Evolutionary conservation across 2,329 filamentous ascomycete species (phyloP).

Genomic region (Hymenoscyphus scutula): DNA sequence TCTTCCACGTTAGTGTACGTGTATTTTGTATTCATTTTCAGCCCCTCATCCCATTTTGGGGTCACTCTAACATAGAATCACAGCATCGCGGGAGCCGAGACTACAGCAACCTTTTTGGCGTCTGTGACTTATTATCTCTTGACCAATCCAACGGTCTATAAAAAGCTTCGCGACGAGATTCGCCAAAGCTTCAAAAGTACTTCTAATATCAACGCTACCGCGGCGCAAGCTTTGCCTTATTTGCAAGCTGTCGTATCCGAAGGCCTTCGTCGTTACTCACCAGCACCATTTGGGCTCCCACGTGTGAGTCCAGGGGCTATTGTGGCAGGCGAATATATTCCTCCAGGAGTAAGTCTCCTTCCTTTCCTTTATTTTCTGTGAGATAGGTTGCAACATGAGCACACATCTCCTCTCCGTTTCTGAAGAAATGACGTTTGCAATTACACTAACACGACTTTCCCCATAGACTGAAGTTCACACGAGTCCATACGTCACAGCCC

Average conservation of each 20-base stretch:
- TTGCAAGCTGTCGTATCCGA: constrained; percentile 13
- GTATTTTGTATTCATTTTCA: neutral
- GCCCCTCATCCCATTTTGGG: neutral
- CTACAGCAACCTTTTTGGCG: constrained; percentile 33
- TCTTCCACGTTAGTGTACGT: constrained; percentile 22
- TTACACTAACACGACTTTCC: neutral
- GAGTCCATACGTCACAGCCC: constrained; percentile 36
- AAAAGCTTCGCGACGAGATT: constrained; percentile 4
- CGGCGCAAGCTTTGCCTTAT: constrained; percentile 3
- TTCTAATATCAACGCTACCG: constrained; percentile 13
- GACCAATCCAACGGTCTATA: constrained; percentile 37
- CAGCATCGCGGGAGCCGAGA: constrained; percentile 35
- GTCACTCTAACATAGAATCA: constrained; percentile 9
- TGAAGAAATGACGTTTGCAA: constrained; percentile 23
- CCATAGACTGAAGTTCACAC: constrained; percentile 35
- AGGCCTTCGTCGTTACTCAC: constrained; percentile 13
- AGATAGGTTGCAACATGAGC: too few species aligned
- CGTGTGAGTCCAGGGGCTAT: constrained; percentile 8
- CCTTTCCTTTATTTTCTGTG: neutral
- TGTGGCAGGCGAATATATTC: constrained; percentile 8
- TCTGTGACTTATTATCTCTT: constrained; percentile 49
- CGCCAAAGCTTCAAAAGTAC: neutral
- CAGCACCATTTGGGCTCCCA: constrained; percentile 4
- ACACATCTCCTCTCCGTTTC: constrained; percentile 13
- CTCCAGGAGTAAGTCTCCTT: constrained; percentile 32